phyloP scores from a whole-genome alignment of 257 asterid species.

The Nicotiana attenuata region DNA sequence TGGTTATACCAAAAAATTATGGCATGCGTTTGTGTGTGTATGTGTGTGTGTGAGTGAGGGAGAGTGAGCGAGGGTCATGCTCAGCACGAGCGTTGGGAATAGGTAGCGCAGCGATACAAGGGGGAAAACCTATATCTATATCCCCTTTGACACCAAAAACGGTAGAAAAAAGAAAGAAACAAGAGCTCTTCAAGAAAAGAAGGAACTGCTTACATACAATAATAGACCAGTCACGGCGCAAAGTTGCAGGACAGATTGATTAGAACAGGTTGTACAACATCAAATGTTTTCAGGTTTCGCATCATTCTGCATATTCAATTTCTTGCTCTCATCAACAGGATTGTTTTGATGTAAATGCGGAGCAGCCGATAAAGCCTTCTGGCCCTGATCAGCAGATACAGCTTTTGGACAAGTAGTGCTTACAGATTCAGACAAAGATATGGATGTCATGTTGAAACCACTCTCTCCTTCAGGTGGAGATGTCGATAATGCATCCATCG shows the following conservation, averaged over 20 bases:
- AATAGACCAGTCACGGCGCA: background rate
- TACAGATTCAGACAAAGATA: constrained; percentile 23
- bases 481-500: background rate
- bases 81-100: background rate
- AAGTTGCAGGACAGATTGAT: background rate
- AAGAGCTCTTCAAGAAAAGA: background rate
- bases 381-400: constrained; percentile 22
- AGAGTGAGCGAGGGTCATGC: background rate
- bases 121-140: background rate
- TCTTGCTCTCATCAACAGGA: constrained; percentile 13
- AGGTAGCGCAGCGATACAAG: background rate
- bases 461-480: constrained; percentile 18
- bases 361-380: constrained; percentile 14
- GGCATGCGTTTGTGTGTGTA: too few species aligned
- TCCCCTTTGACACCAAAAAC: background rate
- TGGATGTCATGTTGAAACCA: constrained; percentile 8
- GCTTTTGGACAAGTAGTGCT: constrained; percentile 20
- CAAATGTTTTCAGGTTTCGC: constrained; percentile 18
- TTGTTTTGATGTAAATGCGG: constrained; percentile 19
- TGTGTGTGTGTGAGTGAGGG: too few species aligned
- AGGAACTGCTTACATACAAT: background rate
- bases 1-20: too few species aligned
- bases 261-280: background rate
- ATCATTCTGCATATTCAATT: constrained; percentile 4
- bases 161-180: background rate